Evolutionary conservation across 768 basidiomycete species (phyloP), one percentile per base, ranked within the genome.

Genomic region (Tephrocybe rancida): DNA sequence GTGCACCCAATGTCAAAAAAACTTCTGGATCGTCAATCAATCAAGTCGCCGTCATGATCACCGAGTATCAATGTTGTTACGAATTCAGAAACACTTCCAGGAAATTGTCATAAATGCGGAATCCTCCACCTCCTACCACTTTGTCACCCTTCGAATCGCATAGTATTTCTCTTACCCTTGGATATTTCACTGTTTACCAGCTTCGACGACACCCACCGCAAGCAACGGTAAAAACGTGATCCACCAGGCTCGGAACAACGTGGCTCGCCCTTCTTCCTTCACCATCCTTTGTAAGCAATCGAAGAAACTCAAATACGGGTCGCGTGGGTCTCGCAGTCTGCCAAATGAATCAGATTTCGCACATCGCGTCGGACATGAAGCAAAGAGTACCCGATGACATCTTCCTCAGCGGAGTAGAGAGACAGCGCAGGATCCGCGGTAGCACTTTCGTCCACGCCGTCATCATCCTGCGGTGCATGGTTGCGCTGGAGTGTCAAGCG

Each of bases 161-260:
- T 27, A 8, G 4, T 3, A 42, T 34, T 32, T 13, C 25, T 32
- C 3, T 19, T 48, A 48, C 16, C 6, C 38, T 29, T 22, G 41
- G 41, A 54, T 21, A 11, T 34, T 16, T 0, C 44, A 34, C 7
- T 26, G 30, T 29, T 49, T 37, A 24, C 14, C 30, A 21, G 48
- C 48, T 5, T 45, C 16, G 13, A 46, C 3, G 18, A 58, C 30
- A 19, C 57, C 48, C 11, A 39, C 45, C 10, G 39, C 30, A 18
- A 58, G 30, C 13, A 54, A 27, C n/a, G 57, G 57, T 14, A 58
- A 19, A 37, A 88, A 72, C 3, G 86, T 89, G 44, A 90, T 64
- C 90, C 90, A 92, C 90, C 89, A 92, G 3, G 86, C 91, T 21
- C 90, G 84, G 63, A 88, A 90, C 51, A 93, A 65, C 1, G 87